Evolutionary conservation across 169 alveolate species (phyloP), one percentile per base, ranked within the genome.

Genomic region (Plasmodium fragile): DNA sequence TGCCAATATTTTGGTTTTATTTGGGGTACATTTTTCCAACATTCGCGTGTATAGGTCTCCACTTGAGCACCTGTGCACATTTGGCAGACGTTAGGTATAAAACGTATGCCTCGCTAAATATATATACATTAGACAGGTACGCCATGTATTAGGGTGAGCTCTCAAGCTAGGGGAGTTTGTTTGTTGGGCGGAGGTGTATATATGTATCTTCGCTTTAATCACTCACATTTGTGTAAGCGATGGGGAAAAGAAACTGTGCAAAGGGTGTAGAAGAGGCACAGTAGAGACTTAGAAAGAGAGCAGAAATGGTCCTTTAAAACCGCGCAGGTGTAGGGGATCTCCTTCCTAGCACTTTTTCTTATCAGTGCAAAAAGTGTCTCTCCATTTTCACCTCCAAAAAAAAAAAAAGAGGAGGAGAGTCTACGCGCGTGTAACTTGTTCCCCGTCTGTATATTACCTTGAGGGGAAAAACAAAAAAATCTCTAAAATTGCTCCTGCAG

Each of bases 71-170:
- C 25, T 28, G 78, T 81, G 89, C 39, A 30, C 34, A 36, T 78
- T 30, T 8, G 7, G 55, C 32, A 78, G 32, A 36, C 55, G 36
- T 10, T 32, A 3, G 34, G 53, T 2, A 79, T 79, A 41, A n/a
- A 41, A n/a, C 16, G 55, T 11, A 32, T 25, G 30, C 65, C n/a
- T 10, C 45, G 55, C 18, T 34, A 82, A 82, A 69, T 41, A 82
- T 69, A 82, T 73, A 70, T 52, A 70, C 32, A 32, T 41, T 82
- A 69, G 81, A 82, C 72, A 82, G 30, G 13, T 18, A 10, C 75
- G 28, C 75, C 3, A 59, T 59, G 71, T 36, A 39, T 55, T 69
- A n/a, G 34, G 59, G 43, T 82, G 81, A 78, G 18, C 28, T 25
- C 41, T 25, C 45, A 82, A 34, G 18, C 28, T 70, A 39, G 30